Evolutionary conservation across 163 green algal species (phyloP), one percentile per base, ranked within the genome.

Genomic region (Scenedesmus sp.): DNA sequence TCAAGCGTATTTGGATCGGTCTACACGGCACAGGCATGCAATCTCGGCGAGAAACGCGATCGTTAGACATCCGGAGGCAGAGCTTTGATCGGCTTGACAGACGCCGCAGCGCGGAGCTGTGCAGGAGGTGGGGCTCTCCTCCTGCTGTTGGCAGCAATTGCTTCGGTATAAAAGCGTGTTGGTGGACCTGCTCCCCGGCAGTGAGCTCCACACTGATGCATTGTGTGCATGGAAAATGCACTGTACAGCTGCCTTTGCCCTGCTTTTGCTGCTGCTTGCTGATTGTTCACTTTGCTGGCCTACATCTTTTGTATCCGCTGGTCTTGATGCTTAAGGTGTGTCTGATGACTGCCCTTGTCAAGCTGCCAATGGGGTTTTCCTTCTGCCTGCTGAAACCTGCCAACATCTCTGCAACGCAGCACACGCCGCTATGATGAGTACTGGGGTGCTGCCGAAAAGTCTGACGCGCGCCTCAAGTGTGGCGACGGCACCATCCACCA

Each of bases 391-490:
- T 30, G 15, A 37, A 24, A 37, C 5, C 5, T 35, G 4, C 24
- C 35, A 37, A 10, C 30, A 40, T 76, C 30, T 40, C 6, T 40
- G 30, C 65, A 76, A 20, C 46, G 56, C 73, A 90, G 86, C 70
- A 78, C 44, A 5, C 68, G 86, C 13, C 68, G 86, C 43, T 90
- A 90, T 24, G 86, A 90, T 56, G 86, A 90, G 51, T 53, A 61
- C 44, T 90, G 86, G 86, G 86, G 86, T 40, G 70, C 86, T n/a
- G 86, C 86, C 22, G 86, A 90, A 51, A 49, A 56, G 46, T 61
- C 86, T 7, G 86, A 90, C 79, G 79, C 86, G 70, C 68, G 86
- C 68, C 20, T 90, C 46, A 90, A 85, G 72, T 90, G 86, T n/a
- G 49, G 33, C 1, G 86, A 90, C n/a, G 73, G 73, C 72, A 51